A percentile compares a stretch with the other conserved stretches of the same genome.
phyloP scores from a whole-genome alignment of 805 yeast species.

The Teunomyces barrocoloradensis region DNA sequence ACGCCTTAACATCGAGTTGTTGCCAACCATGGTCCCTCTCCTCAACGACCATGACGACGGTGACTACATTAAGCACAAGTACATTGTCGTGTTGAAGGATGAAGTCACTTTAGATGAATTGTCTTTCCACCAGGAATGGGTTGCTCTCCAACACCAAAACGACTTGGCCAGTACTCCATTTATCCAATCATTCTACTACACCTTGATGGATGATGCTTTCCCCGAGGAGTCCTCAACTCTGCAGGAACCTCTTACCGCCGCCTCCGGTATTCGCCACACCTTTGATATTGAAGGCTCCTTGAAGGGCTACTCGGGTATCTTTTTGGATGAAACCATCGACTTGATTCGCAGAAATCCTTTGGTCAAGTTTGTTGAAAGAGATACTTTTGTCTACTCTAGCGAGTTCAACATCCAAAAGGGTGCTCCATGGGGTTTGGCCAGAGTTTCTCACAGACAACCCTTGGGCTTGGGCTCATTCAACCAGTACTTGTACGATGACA shows the following conservation, averaged over 20 bases:
- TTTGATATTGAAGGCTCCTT: constrained; percentile 59
- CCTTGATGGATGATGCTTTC: constrained; percentile 16
- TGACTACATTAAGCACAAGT: constrained; percentile 61
- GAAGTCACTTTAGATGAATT: constrained; percentile 52
- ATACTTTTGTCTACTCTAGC: constrained; percentile 64
- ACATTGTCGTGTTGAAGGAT: constrained; percentile 82
- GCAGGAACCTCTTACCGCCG: too few relatives aligned
- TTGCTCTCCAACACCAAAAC: constrained; percentile 51
- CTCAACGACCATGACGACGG: constrained; percentile 44
- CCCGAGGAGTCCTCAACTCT: constrained; percentile 29
- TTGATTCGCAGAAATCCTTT: constrained; percentile 63
- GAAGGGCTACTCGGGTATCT: constrained; percentile 83
- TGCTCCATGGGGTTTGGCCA: constrained; percentile 93
- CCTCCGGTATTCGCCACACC: constrained; percentile 13
- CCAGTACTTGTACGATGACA: constrained; percentile 67
- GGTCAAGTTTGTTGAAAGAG: constrained; percentile 71
- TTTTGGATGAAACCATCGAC: constrained; percentile 72
- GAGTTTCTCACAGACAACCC: constrained; percentile 80
- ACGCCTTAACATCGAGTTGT: constrained; percentile 11
- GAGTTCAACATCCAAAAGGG: constrained; percentile 70
- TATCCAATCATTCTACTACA: constrained; percentile 33
- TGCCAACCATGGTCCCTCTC: constrained; percentile 25
- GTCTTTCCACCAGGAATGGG: constrained; percentile 66
- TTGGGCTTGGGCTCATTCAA: constrained; percentile 56
- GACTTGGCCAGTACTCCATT: constrained; percentile 33